Base-by-base conservation (phyloP, 495 filamentous ascomycete species). In the Astrothelium macrocarpum region DNA sequence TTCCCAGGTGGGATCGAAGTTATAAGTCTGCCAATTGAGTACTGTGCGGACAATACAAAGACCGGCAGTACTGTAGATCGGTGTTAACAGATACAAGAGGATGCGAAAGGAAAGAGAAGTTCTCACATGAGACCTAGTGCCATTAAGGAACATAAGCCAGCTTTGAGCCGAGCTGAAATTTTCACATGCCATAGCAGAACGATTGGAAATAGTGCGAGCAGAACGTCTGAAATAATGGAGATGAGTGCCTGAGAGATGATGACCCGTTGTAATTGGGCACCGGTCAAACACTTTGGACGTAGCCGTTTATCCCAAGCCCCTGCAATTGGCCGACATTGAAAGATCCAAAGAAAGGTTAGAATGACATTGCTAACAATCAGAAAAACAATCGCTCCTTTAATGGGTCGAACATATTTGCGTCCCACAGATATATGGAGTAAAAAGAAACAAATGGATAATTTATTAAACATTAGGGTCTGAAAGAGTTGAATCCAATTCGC, bases 371-470 rank as follows among this genome's bases (percentile, higher is more conserved):
- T 49, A 20, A 49, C 1, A n/a, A 49, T 49, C 11, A 49, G 1
- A 20, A 20, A 5, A 49, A 12, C 18, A 2, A 49, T 49, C 5
- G 45, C 5, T 20, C 45, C 10, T n/a, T 49, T 12, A 20, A 49
- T 49, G 5, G 45, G 45, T 49, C 45, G 45, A 16, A 49, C 23
- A 49, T 16, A 20, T 20, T 20, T 12, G 5, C 5, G 16, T 69
- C 89, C 85, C 64, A 90, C 80, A 4, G 89, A 89, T 26, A 92
- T 75, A 58, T 90, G 80, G 65, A 92, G 78, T 29, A 91, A 72
- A 73, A 89, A 85, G 77, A 90, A 91, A 77, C 89, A 85, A 16
- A 91, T 63, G 10, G 89, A 90, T 10, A 92, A 80, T 36, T 90
- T 80, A 1, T 84, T 71, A 72, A 90, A 90, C 45, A 49, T 49